phyloP scores from a whole-genome alignment of 805 yeast species.

The Pichia heedii region DNA sequence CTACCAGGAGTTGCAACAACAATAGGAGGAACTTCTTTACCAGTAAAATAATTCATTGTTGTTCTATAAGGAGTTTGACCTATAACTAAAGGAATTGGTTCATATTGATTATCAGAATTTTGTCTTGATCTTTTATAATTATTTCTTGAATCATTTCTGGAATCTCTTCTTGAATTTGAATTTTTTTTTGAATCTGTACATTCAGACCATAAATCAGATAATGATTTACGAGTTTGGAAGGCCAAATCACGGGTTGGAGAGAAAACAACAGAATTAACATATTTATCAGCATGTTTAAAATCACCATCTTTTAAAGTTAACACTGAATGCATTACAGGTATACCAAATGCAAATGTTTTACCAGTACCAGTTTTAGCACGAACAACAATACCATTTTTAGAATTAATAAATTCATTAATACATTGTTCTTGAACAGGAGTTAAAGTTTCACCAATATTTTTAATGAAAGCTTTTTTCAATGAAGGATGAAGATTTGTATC shows the following conservation, averaged over 20 bases:
- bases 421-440: slow-evolving; percentile 66
- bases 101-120: background rate
- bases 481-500: slow-evolving; percentile 22
- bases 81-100: slow-evolving; percentile 42
- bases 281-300: slow-evolving; percentile 16
- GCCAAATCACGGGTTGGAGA: slow-evolving; percentile 93
- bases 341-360: slow-evolving; percentile 80
- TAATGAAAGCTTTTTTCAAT: slow-evolving; percentile 25
- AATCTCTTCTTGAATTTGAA: slow-evolving; percentile 13
- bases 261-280: slow-evolving; percentile 56
- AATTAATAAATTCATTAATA: slow-evolving; percentile 43
- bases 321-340: slow-evolving; percentile 63
- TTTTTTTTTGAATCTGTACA: slow-evolving; percentile 5
- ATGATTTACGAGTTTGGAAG: slow-evolving; percentile 63
- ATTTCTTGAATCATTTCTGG: background rate
- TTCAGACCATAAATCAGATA: slow-evolving; percentile 33
- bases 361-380: slow-evolving; percentile 96
- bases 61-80: slow-evolving; percentile 13
- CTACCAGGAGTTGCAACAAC: slow-evolving; percentile 90
- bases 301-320: slow-evolving; percentile 18
- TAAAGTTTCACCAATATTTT: slow-evolving; percentile 37
- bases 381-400: slow-evolving; percentile 61
- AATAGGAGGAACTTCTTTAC: slow-evolving; percentile 41
- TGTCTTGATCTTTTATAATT: slow-evolving; percentile 1
- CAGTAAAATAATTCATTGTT: slow-evolving; percentile 10